Percentiles rank a stretch among this genome's conserved stretches.
Conservation (phyloP, 2,329 filamentous ascomycete species). For the Acephala macrosclerotiorum region DNA sequence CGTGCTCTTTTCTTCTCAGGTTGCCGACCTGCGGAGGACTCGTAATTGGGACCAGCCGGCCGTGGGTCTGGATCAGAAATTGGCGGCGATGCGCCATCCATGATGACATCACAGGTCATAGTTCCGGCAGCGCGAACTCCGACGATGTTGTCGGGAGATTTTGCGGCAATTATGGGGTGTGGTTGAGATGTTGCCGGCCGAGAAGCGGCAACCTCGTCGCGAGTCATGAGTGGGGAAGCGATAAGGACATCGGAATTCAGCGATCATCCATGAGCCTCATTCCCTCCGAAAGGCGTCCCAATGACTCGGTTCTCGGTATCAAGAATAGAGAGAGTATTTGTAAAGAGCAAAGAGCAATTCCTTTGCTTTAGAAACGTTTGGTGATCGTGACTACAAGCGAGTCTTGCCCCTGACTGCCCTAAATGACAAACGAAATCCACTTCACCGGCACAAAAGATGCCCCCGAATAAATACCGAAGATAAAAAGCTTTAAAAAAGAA, state of each 20-base stretch:
- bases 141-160: not conserved
- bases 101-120: not conserved
- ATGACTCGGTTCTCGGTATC: not conserved
- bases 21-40: not conserved
- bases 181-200: not conserved
- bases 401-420: too few relatives aligned
- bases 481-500: too few relatives aligned
- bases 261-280: not conserved
- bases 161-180: not conserved
- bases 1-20: constrained; percentile 9
- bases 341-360: too few relatives aligned
- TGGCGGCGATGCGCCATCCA: not conserved
- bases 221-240: constrained; percentile 5
- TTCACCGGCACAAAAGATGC: too few relatives aligned
- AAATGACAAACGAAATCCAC: too few relatives aligned
- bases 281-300: not conserved
- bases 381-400: too few relatives aligned
- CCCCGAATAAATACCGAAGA: too few relatives aligned
- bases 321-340: too few relatives aligned
- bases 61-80: not conserved
- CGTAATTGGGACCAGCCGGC: not conserved
- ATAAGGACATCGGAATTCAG: not conserved
- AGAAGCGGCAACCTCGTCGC: constrained; percentile 2
- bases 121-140: not conserved
- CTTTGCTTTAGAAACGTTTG: too few relatives aligned